Conservation (phyloP, 2,329 filamentous ascomycete species). For the Colletotrichum lupini region DNA sequence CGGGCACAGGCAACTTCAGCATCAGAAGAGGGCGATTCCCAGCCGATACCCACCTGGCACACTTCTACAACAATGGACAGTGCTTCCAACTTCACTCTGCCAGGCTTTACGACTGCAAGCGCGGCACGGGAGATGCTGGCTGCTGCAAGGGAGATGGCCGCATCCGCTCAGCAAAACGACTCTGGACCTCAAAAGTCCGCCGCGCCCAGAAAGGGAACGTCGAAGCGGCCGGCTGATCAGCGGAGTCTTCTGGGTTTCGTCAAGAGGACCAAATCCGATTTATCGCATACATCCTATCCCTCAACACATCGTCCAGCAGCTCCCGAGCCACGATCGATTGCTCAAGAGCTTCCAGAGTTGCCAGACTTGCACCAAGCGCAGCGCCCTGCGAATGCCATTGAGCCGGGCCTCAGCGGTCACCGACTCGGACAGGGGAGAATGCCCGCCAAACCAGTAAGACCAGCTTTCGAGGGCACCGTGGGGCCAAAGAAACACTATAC, state of each 20-base stretch:
- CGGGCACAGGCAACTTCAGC: constrained; percentile 13
- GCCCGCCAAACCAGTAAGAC: constrained; percentile 46
- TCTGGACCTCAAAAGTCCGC: constrained; percentile 35
- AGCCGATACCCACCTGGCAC: constrained; percentile 14
- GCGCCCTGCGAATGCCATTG: constrained; percentile 40
- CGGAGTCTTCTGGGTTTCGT: constrained; percentile 56
- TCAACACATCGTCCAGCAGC: constrained; percentile 22
- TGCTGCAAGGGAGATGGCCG: constrained; percentile 41
- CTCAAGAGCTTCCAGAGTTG: constrained; percentile 30
- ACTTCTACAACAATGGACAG: constrained; percentile 70
- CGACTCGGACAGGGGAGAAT: constrained; percentile 53
- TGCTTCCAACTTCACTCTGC: constrained; percentile 66
- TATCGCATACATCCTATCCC: background rate
- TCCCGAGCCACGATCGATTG: constrained; percentile 19
- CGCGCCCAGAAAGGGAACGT: constrained; percentile 41
- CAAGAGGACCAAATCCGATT: constrained; percentile 35
- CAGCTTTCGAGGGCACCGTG: constrained; percentile 39
- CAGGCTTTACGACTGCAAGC: constrained; percentile 72
- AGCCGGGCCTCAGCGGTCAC: constrained; percentile 49
- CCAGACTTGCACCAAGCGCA: constrained; percentile 32
- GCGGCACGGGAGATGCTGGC: constrained; percentile 59
- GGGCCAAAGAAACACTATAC: constrained; percentile 59
- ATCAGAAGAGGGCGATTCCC: constrained; percentile 6
- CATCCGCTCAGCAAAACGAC: constrained; percentile 29
- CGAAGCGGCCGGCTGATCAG: constrained; percentile 51